Evolutionary conservation across 208 protist genomes (phyloP), one percentile per base, ranked within the genome.

Genomic region (Leishmania aethiopica): DNA sequence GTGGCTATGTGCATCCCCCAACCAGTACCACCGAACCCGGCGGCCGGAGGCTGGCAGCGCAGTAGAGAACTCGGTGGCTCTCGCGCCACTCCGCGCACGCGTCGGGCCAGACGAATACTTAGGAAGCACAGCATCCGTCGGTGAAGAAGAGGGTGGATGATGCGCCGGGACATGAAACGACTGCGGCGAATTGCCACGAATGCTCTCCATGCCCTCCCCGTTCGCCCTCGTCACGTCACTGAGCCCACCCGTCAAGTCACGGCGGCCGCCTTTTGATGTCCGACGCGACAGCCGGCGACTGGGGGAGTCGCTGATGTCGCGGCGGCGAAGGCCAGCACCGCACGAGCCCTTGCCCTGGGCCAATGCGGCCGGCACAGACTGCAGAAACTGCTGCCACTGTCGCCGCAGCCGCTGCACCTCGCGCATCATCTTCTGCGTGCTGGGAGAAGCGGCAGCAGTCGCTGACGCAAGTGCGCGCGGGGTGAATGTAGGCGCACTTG

Each of bases 341-440:
- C 8, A 25, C 17, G 25, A 47, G 15, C 49, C 28, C n/a, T 35
- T 49, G 19, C 40, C 35, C 55, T 57, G 11, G 40, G 37, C 35
- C 51, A 78, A 15, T 40, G 77, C 51, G 10, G 70, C 22, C 0
- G 74, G 78, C 28, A 81, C 69, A 10, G 75, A 72, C 59, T 75
- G 53, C n/a, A 90, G 60, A 51, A 90, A 84, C 40, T 86, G 83
- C 32, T 67, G 35, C 91, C 91, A 94, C 81, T 92, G 89, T 55
- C 47, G 78, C 4, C 91, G 86, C 78, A 95, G 84, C 11, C 83
- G 84, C 57, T 80, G 87, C 70, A 95, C 88, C 79, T 93, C 92
- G 10, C 66, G 78, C 35, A 80, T 70, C 83, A 86, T 79, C 22
- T 22, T 66, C 40, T 53, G 45, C n/a, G 74, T 76, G 5, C 71